These are phyloP conservation scores for Suillus occidentalis DNA, from an alignment of 768 basidiomycete species.

Conservation along the genomic window DNA sequence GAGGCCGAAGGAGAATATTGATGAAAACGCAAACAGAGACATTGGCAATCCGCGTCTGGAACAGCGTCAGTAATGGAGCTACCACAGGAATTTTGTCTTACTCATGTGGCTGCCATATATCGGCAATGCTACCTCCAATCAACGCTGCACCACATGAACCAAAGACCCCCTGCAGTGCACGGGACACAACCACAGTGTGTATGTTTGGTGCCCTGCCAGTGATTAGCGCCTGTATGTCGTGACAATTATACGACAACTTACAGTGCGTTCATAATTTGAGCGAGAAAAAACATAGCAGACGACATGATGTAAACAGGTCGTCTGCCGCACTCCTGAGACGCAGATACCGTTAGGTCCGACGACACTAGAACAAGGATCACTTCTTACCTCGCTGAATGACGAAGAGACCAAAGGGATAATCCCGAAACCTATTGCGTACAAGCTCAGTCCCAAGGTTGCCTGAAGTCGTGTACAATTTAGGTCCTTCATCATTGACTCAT, in stretches of 20 bases:
- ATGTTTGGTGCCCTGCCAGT: conserved; percentile 42
- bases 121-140: conserved; percentile 68
- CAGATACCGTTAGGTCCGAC: neutral
- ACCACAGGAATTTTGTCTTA: conserved; percentile 29
- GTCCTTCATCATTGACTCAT: conserved; percentile 50
- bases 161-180: conserved; percentile 62
- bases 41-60: conserved; percentile 73
- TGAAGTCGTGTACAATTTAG: conserved; percentile 44
- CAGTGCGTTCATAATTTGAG: conserved; percentile 44
- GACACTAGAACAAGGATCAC: neutral
- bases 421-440: conserved; percentile 61
- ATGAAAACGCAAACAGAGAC: conserved; percentile 63
- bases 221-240: neutral
- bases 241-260: conserved; percentile 13
- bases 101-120: conserved; percentile 68
- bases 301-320: conserved; percentile 60
- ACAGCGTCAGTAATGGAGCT: neutral
- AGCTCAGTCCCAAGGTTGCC: conserved; percentile 47
- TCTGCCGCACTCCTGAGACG: conserved; percentile 57
- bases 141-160: conserved; percentile 65
- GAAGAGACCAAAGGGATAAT: conserved; percentile 61
- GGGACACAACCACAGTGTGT: conserved; percentile 54
- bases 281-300: conserved; percentile 46
- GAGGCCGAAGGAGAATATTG: conserved; percentile 57
- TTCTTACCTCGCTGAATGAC: conserved; percentile 56